Conservation (phyloP, 495 filamentous ascomycete genomes). For the Alectoria sarmentosa region DNA sequence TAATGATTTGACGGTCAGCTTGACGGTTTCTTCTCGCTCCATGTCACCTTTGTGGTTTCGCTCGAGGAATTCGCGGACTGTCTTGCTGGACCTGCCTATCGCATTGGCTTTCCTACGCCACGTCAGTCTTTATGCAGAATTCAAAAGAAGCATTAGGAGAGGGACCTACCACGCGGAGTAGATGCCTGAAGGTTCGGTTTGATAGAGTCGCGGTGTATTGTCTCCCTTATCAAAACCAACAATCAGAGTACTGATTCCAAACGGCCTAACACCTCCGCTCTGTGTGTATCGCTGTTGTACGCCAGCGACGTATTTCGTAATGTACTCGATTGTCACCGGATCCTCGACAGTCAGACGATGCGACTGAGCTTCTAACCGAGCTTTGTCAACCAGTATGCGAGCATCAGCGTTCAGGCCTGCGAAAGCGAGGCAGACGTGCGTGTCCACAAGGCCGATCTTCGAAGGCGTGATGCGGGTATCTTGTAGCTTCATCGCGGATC, state of each 20-base stretch:
- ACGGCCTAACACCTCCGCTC: constrained; percentile 92
- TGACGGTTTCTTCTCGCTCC: constrained; percentile 94
- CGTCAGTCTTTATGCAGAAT: constrained; percentile 11
- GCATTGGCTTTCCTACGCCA: constrained; percentile 90
- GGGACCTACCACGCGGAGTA: constrained; percentile 85
- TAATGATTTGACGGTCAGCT: constrained; percentile 93
- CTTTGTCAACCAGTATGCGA: constrained; percentile 94
- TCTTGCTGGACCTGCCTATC: constrained; percentile 96
- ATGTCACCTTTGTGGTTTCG: constrained; percentile 96
- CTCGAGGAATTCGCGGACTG: constrained; percentile 95
- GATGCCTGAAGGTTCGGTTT: constrained; percentile 96
- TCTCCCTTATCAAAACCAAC: constrained; percentile 95
- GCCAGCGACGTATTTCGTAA: constrained; percentile 95
- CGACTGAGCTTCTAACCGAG: constrained; percentile 90
- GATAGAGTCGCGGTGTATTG: constrained; percentile 79
- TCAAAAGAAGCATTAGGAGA: constrained; percentile 12
- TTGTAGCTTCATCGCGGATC: constrained; percentile 98
- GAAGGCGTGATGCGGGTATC: constrained; percentile 98
- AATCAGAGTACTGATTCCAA: constrained; percentile 94
- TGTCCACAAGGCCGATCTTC: constrained; percentile 92
- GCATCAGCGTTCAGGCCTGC: constrained; percentile 96
- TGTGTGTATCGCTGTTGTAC: constrained; percentile 99
- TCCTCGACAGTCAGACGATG: constrained; percentile 98
- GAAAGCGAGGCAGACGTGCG: constrained; percentile 93
- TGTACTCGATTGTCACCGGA: constrained; percentile 96